Evolutionary conservation across 2,329 filamentous ascomycete species (phyloP).

Genomic region (Neopestalotiopsis sp.): DNA sequence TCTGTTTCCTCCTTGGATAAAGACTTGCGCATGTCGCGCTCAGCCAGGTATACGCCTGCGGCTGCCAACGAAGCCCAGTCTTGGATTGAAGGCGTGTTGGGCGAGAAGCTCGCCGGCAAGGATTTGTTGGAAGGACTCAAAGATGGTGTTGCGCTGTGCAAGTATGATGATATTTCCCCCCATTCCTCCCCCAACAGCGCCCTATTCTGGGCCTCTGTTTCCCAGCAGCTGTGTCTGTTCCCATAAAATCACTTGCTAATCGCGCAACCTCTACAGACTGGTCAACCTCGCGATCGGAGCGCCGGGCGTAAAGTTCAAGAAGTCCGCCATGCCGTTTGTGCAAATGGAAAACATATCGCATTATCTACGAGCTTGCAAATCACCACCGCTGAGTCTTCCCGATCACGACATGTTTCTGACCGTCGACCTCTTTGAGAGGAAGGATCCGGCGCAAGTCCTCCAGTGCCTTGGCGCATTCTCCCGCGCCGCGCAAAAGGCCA

Average conservation of each 20-base stretch:
- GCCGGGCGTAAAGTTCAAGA: constrained; percentile 86
- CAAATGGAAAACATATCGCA: constrained; percentile 99
- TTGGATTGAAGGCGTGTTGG: constrained; percentile 87
- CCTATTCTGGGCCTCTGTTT: background rate
- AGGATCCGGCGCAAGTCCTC: constrained; percentile 94
- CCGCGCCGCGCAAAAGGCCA: constrained; percentile 76
- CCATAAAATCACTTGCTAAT: background rate
- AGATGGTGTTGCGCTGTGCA: constrained; percentile 92
- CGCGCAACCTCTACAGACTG: constrained; percentile 58
- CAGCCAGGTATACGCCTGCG: constrained; percentile 90
- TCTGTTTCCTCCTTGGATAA: constrained; percentile 93
- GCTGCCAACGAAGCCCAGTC: constrained; percentile 82
- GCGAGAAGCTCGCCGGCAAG: constrained; percentile 71
- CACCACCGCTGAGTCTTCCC: constrained; percentile 82
- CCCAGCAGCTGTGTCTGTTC: background rate
- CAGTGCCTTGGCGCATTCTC: constrained; percentile 94
- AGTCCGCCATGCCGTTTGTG: constrained; percentile 94
- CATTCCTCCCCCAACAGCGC: constrained; percentile 11
- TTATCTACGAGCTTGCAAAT: constrained; percentile 88
- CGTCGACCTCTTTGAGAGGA: constrained; percentile 93
- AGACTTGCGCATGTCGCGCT: constrained; percentile 90
- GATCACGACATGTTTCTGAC: constrained; percentile 97
- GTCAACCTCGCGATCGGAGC: constrained; percentile 80
- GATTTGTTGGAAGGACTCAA: constrained; percentile 88
- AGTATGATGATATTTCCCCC: constrained; percentile 60